Evolutionary conservation across 441 rosid species (phyloP).

Genomic region (Croton setiger): DNA sequence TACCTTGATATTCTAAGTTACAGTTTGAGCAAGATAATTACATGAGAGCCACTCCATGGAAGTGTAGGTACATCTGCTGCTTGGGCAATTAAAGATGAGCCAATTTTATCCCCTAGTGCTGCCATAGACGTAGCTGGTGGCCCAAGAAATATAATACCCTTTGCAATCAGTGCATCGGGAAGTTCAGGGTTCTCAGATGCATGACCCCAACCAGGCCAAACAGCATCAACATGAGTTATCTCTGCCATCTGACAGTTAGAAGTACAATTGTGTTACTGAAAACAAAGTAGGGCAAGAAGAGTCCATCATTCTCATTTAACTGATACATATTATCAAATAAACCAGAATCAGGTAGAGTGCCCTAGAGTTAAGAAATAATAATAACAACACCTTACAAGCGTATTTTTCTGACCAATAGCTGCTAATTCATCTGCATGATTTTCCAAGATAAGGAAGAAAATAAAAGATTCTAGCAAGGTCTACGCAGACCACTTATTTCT

Average conservation of each 20-base stretch:
- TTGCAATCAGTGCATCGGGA: constrained; percentile 86
- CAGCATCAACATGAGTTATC: constrained; percentile 96
- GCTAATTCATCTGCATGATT: constrained; percentile 13
- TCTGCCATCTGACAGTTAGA: constrained; percentile 82
- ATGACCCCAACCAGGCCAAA: constrained; percentile 99
- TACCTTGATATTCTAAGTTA: neutral
- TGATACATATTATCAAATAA: constrained; percentile 5
- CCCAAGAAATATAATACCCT: constrained; percentile 93
- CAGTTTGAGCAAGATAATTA: constrained; percentile 29
- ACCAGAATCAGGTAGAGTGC: constrained; percentile 15
- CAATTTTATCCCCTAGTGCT: constrained; percentile 98
- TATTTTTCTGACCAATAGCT: neutral
- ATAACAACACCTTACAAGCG: neutral
- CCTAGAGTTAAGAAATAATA: constrained; percentile 4
- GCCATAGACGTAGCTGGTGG: constrained; percentile 93
- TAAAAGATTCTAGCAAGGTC: constrained; percentile 7
- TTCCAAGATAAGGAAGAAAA: constrained; percentile 13
- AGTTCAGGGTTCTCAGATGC: constrained; percentile 99
- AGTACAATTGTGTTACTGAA: constrained; percentile 19
- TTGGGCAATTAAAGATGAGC: constrained; percentile 99
- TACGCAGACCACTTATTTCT: neutral
- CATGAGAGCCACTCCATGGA: constrained; percentile 99
- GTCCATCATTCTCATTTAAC: constrained; percentile 10
- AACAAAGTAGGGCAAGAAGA: neutral
- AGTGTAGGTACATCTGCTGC: constrained; percentile 98